Evolutionary conservation across 2,329 filamentous ascomycete genomes (phyloP), one percentile per base, ranked within the genome.

Genomic region (Paecilomyces sp.): DNA sequence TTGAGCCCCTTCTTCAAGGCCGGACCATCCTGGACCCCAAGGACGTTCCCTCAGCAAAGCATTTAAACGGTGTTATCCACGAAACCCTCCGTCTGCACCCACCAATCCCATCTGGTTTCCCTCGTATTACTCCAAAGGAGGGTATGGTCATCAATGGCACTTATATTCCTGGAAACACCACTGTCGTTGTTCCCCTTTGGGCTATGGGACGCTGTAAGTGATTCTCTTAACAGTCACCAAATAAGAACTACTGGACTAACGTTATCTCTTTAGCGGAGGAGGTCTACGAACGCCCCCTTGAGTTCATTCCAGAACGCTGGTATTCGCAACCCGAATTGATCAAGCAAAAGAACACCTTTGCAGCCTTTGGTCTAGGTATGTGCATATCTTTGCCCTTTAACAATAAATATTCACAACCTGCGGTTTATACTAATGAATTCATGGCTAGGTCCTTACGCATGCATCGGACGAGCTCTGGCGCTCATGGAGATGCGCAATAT

Each of bases 61-160:
- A 36, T 36, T 54, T 59, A 1, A 33, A 57, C 54, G 77, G 72
- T 2, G 66, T 69, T 34, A 74, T 80, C 54, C 70, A 80, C 54
- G 79, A 81, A 61, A 57, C 74, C 0, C 66, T 79, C 34, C 68
- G 77, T 0, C 62, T 79, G 3, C 66, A 74, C 52, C 76, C 77
- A 1, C 65, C 76, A 1, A 71, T 77, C 0, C 71, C 73, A 0
- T 68, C 68, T 1, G 75, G 74, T 1, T 36, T 73, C 4, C 70
- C 71, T 53, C 65, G 78, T 1, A 60, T 72, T 30, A 77, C 77
- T 2, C 75, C 77, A 0, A 68, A 71, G 0, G 68, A 76, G 41
- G 78, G 78, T 1, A 60, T 75, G 28, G 60, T 63, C 4, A 66
- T 79, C 6, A 72, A 66, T 0, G 68, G 70, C 0, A 63, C 56